Evolutionary conservation across 495 filamentous ascomycete species (phyloP).

Genomic region (Letharia columbiana): DNA sequence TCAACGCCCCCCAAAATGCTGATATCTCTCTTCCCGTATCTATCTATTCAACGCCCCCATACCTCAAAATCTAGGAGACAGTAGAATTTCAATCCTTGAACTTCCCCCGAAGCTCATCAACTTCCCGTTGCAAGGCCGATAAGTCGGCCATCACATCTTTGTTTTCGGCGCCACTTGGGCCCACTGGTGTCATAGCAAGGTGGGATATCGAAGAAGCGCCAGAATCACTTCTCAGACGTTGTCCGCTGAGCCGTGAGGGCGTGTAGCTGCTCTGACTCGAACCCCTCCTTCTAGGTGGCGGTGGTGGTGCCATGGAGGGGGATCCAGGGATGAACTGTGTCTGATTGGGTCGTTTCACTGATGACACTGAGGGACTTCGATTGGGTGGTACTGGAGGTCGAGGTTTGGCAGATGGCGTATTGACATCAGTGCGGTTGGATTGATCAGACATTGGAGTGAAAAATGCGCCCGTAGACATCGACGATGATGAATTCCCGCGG

Average conservation of each 20-base stretch:
- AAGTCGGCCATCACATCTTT: constrained; percentile 60
- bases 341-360: constrained; percentile 19
- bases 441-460: constrained; percentile 20
- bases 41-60: not conserved
- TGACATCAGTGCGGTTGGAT: constrained; percentile 26
- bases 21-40: not conserved
- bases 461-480: constrained; percentile 22
- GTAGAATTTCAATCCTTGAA: constrained; percentile 23
- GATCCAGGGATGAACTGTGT: constrained; percentile 21
- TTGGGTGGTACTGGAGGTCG: constrained; percentile 33
- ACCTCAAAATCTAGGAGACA: not conserved
- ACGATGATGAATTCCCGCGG: constrained; percentile 30
- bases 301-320: constrained; percentile 35
- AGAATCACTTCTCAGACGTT: constrained; percentile 24
- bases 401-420: constrained; percentile 19
- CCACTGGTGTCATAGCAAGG: constrained; percentile 9
- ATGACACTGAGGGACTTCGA: constrained; percentile 31
- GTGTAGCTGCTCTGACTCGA: constrained; percentile 44
- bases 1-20: constrained; percentile 2
- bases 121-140: constrained; percentile 58
- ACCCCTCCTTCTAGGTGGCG: constrained; percentile 49
- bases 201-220: constrained; percentile 23
- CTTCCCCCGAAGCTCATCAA: constrained; percentile 57
- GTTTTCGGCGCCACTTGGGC: constrained; percentile 20
- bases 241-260: constrained; percentile 25